Evolutionary conservation across 495 filamentous ascomycete genomes (phyloP), one percentile per base, ranked within the genome.

Genomic region (Penicillium robsamsonii): DNA sequence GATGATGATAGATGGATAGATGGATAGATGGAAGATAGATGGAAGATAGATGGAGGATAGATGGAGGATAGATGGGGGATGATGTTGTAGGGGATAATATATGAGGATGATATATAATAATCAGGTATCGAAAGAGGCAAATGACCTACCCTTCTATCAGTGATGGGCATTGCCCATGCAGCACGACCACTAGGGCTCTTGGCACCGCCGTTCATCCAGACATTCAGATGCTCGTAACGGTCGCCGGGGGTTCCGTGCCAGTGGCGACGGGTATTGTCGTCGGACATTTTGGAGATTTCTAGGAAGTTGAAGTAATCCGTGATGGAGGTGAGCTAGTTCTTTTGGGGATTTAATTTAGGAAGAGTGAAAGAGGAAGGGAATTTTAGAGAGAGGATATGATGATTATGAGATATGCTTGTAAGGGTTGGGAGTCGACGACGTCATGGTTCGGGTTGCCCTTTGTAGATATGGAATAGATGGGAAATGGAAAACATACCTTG

Each of bases 151-250:
- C 62, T 59, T 25, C 64, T 15, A 37, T 45, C 60, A 51, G 55
- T 64, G 46, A 58, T 58, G 12, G 59, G 67, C 48, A 59, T 50
- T n/a, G 64, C 67, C 62, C 67, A 70, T 22, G 54, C 46, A 33
- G 65, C 75, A 25, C 55, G 69, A 37, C 49, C 58, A 40, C 56
- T 57, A 47, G 56, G 55, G n/a, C 44, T 57, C 48, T 57, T 70
- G 49, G 59, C 56, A 22, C 74, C 76, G 37, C 76, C 76, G 20
- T 58, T 55, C 56, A 71, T 68, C 76, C 74, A 79, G 60, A 71
- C 71, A 52, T 76, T 79, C 31, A 55, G 65, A 50, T 77, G 75
- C 49, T 79, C 73, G 52, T 77, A 46, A 46, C 76, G 70, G 49
- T 74, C 57, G 27, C 74, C 76, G 24, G 68, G 8, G n/a, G 2